phyloP scores from a whole-genome alignment of 2,329 filamentous ascomycete genomes.

The Exophiala aquamarina region DNA sequence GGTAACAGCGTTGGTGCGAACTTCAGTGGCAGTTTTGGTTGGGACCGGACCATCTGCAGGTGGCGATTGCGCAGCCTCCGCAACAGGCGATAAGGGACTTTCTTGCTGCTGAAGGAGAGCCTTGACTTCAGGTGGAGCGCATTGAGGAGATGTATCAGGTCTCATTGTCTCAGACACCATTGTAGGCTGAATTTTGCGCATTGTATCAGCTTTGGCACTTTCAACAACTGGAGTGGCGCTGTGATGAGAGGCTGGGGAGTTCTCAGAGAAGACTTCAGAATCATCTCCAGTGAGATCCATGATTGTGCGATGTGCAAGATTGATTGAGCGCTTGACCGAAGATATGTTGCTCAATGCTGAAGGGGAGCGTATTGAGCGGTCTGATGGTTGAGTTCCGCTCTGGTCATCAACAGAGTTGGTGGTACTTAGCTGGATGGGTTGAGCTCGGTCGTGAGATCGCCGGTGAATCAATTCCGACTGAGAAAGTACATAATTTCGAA shows the following conservation, averaged over 20 bases:
- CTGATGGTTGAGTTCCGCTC: slow-evolving; percentile 5
- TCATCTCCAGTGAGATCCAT: slow-evolving; percentile 27
- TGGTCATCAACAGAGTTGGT: background rate
- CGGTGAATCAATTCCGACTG: background rate
- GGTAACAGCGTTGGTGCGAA: background rate
- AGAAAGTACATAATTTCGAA: slow-evolving; percentile 2
- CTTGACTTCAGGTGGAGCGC: too few species aligned
- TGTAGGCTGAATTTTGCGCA: slow-evolving; percentile 7
- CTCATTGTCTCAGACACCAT: slow-evolving; percentile 1
- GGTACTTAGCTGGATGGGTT: background rate
- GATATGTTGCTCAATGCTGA: slow-evolving; percentile 20
- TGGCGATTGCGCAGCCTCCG: slow-evolving; percentile 1
- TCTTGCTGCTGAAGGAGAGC: too few species aligned
- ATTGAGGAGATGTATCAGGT: background rate
- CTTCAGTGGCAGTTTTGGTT: slow-evolving; percentile 3
- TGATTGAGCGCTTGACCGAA: slow-evolving; percentile 19
- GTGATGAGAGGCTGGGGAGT: slow-evolving; percentile 10
- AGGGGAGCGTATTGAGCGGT: slow-evolving; percentile 12
- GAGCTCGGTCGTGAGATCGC: background rate
- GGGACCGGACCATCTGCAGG: slow-evolving; percentile 4
- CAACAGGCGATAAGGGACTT: background rate
- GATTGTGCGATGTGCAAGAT: slow-evolving; percentile 22
- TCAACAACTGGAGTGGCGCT: slow-evolving; percentile 19
- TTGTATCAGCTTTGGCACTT: slow-evolving; percentile 15
- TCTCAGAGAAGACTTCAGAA: slow-evolving; percentile 19